Base-by-base conservation (phyloP, 495 filamentous ascomycete genomes). In the Zalerion maritima region DNA sequence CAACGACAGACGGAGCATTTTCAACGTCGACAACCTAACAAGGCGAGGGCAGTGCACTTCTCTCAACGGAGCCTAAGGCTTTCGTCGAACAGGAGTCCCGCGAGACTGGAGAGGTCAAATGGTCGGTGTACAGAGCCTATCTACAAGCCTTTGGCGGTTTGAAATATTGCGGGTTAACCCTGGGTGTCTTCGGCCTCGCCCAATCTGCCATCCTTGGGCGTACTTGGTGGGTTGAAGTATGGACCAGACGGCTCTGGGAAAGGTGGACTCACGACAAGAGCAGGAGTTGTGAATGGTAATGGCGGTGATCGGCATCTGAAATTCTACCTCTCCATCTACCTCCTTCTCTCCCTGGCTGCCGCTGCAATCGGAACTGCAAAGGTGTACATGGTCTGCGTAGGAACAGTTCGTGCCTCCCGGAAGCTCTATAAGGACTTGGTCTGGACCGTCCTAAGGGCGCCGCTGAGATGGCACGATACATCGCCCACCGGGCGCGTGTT, bases 31-130 rank as follows among this genome's bases (percentile, higher is more conserved):
- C n/a, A n/a, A n/a, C n/a, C n/a, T n/a, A n/a, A n/a, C n/a, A n/a
- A n/a, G n/a, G n/a, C n/a, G n/a, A n/a, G n/a, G n/a, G n/a, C n/a
- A n/a, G n/a, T n/a, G n/a, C n/a, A n/a, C n/a, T n/a, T n/a, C n/a
- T n/a, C n/a, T n/a, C n/a, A n/a, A n/a, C n/a, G n/a, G n/a, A n/a
- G n/a, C n/a, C n/a, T n/a, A n/a, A n/a, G n/a, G n/a, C n/a, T n/a
- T n/a, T n/a, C n/a, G n/a, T 66, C 21, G 60, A 68, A 34, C 67
- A 73, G 22, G 73, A 78, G 40, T 57, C 52, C 16, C 44, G 63
- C 29, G 67, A 73, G 37, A 49, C 41, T 9, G 77, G 78, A 2
- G 44, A 56, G 6, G 59, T 82, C 9, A 67, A 65, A 24, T 46
- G 57, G 20, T 29, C 32, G 3, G 58, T 80, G 2, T 81, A 79